Evolutionary conservation across 306 rosid genomes (phyloP).

Genomic region (Trifolium pratense): DNA sequence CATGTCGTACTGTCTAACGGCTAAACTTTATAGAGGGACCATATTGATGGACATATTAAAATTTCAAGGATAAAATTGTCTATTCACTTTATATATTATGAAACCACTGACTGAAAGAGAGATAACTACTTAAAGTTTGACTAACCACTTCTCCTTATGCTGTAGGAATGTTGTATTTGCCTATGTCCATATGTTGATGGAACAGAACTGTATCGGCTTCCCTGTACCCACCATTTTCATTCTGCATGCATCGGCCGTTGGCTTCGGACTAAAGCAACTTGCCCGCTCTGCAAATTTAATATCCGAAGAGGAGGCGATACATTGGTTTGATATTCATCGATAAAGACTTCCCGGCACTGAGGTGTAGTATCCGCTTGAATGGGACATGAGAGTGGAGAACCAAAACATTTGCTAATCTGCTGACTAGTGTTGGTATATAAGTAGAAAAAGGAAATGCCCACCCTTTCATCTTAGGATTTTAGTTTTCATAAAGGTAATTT

Average conservation of each 20-base stretch:
- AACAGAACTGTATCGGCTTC: constrained; percentile 72
- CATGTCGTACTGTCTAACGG: too few relatives aligned
- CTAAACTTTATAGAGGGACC: too few relatives aligned
- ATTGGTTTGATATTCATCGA: constrained; percentile 56
- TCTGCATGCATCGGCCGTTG: constrained; percentile 83
- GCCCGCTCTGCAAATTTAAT: constrained; percentile 84
- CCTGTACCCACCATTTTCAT: constrained; percentile 87
- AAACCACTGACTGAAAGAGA: constrained; percentile 24
- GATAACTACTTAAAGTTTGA: neutral
- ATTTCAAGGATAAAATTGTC: too few relatives aligned
- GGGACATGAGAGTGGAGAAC: constrained; percentile 15
- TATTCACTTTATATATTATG: neutral
- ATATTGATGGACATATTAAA: too few relatives aligned
- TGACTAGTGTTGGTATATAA: constrained; percentile 49
- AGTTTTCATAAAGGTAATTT: constrained; percentile 39
- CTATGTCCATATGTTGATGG: constrained; percentile 71
- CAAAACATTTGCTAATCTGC: constrained; percentile 45
- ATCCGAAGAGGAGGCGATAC: constrained; percentile 68
- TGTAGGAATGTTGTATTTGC: constrained; percentile 88
- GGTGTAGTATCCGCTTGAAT: constrained; percentile 29
- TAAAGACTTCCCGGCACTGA: constrained; percentile 14
- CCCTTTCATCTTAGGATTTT: constrained; percentile 30
- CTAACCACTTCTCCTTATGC: constrained; percentile 33
- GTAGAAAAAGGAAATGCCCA: constrained; percentile 27
- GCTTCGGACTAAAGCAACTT: constrained; percentile 81